Evolutionary conservation across 164 flowering plant genomes (phyloP).

Genomic region (Tinospora cordifolia): DNA sequence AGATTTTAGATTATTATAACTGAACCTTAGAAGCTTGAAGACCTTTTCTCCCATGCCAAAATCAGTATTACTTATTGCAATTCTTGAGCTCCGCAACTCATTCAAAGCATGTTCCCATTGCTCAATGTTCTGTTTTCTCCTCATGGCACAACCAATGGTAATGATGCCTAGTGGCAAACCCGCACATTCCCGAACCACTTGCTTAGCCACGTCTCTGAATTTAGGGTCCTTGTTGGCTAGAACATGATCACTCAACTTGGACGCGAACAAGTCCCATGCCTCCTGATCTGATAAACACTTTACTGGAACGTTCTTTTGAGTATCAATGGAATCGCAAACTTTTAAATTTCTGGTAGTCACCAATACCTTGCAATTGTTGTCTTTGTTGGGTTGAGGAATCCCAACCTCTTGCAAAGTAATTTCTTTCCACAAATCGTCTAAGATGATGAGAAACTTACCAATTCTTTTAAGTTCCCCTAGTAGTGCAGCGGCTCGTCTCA

Average conservation of each 20-base stretch:
- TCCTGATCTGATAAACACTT: constrained; percentile 10
- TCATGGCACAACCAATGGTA: constrained; percentile 17
- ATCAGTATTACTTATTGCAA: background rate
- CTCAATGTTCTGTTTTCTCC: background rate
- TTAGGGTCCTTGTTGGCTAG: background rate
- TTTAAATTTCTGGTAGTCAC: constrained; percentile 16
- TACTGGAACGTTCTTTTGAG: constrained; percentile 10
- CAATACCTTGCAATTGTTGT: constrained; percentile 17
- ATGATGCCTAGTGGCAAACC: constrained; percentile 25
- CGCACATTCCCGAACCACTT: constrained; percentile 12
- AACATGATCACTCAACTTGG: constrained; percentile 11
- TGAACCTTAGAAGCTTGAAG: constrained; percentile 12
- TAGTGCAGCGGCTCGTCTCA: too few species aligned
- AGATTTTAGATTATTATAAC: constrained; percentile 13
- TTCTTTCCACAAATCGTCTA: constrained; percentile 26
- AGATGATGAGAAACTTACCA: constrained; percentile 17
- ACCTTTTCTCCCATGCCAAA: constrained; percentile 4
- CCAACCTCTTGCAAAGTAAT: constrained; percentile 21
- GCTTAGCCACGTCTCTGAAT: constrained; percentile 5
- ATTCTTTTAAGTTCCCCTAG: background rate
- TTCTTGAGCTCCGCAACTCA: constrained; percentile 6
- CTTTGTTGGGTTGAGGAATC: constrained; percentile 18
- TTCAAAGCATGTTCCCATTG: constrained; percentile 23
- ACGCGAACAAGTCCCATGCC: constrained; percentile 15
- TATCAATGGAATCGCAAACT: constrained; percentile 20